phyloP scores from a whole-genome alignment of 2,329 filamentous ascomycete genomes.

The Neofusicoccum sp. region DNA sequence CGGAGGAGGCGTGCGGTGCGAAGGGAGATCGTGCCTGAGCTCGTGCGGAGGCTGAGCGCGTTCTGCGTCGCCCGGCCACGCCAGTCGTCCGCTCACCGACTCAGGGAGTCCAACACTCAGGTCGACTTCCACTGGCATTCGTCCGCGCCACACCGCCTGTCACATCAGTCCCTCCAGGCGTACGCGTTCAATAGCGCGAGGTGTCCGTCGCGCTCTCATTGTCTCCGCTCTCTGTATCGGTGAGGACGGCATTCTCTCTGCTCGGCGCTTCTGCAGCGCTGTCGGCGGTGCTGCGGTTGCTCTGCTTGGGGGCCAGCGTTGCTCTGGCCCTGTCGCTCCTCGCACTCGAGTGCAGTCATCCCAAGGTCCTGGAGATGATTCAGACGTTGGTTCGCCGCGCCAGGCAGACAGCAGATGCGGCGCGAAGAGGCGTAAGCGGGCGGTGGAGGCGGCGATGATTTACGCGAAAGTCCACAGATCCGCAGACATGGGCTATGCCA shows the following conservation, averaged over 20 bases:
- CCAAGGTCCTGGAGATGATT: not conserved
- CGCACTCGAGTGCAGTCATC: not conserved
- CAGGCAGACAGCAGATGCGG: no score
- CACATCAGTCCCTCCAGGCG: not conserved
- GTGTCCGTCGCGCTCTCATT: no score
- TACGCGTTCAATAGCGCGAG: no score
- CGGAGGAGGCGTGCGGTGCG: not conserved
- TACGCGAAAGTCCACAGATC: not conserved
- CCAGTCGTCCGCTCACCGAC: constrained; percentile 4
- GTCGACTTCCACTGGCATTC: not conserved
- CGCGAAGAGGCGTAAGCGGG: not conserved
- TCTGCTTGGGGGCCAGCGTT: not conserved
- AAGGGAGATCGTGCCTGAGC: not conserved
- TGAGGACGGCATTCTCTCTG: not conserved
- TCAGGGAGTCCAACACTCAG: not conserved
- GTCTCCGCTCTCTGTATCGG: no score
- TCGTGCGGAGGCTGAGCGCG: constrained; percentile 9
- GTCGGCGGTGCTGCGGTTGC: not conserved
- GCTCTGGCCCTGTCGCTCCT: not conserved
- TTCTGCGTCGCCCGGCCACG: not conserved
- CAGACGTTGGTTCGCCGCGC: no score
- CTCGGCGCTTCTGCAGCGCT: not conserved
- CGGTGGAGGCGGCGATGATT: constrained; percentile 2
- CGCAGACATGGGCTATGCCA: not conserved
- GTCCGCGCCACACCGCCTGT: not conserved